A percentile compares a stretch with the other conserved stretches of the same genome.
phyloP scores from a whole-genome alignment of 495 filamentous ascomycete species.

The Penicillium argentinense region DNA sequence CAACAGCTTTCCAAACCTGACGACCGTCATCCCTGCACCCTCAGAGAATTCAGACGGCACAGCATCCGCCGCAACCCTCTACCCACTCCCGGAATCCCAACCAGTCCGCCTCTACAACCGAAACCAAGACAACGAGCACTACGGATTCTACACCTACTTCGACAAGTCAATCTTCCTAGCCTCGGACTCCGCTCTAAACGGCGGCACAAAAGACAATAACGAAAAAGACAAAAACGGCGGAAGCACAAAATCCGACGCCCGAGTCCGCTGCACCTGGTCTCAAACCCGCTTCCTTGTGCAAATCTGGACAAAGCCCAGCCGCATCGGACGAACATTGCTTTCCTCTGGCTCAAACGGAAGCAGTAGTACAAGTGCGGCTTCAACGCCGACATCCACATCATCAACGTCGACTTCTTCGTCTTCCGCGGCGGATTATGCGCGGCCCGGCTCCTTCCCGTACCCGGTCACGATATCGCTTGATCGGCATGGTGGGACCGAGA shows the following conservation, averaged over 20 bases:
- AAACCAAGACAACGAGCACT: constrained; percentile 76
- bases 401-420: constrained; percentile 30
- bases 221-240: constrained; percentile 67
- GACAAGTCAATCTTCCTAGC: constrained; percentile 82
- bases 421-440: constrained; percentile 53
- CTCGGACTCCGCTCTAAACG: constrained; percentile 43
- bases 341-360: constrained; percentile 13
- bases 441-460: constrained; percentile 80
- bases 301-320: constrained; percentile 71
- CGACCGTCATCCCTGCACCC: constrained; percentile 59
- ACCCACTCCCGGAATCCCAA: constrained; percentile 66
- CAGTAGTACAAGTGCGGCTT: constrained; percentile 12
- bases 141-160: constrained; percentile 92
- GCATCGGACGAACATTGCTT: constrained; percentile 46
- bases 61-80: constrained; percentile 68
- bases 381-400: constrained; percentile 22
- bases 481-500: constrained; percentile 68
- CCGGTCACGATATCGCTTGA: constrained; percentile 80
- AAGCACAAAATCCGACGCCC: constrained; percentile 55
- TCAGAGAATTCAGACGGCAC: constrained; percentile 61
- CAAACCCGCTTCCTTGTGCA: constrained; percentile 84
- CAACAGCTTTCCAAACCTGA: constrained; percentile 42
- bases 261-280: constrained; percentile 72
- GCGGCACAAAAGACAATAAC: constrained; percentile 26
- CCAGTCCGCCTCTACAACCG: constrained; percentile 85